A percentile compares a stretch with the other conserved stretches of the same genome.
These are phyloP conservation scores for Albizia julibrissin DNA, from an alignment of 306 rosid genomes.

Conservation along the genomic window DNA sequence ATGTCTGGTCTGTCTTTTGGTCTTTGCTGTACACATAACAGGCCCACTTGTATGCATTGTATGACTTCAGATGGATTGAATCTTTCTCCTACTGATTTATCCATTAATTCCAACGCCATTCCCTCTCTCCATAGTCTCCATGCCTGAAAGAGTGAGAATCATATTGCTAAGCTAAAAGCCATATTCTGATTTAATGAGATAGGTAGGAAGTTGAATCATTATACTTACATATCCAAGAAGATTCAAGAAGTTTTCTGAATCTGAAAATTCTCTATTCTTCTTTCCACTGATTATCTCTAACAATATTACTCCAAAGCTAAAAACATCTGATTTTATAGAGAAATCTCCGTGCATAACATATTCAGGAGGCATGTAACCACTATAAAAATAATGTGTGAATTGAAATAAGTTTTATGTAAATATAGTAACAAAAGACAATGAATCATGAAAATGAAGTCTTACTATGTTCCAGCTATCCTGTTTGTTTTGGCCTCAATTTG, in stretches of 20 bases:
- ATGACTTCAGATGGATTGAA: constrained; percentile 12
- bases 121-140: constrained; percentile 31
- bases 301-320: constrained; percentile 22
- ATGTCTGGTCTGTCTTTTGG: constrained; percentile 27
- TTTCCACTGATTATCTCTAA: constrained; percentile 26
- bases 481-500: constrained; percentile 30
- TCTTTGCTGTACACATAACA: constrained; percentile 15
- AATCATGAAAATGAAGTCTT: background rate
- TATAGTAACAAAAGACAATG: background rate
- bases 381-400: background rate
- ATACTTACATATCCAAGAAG: constrained; percentile 21
- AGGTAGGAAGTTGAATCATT: background rate
- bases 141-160: background rate
- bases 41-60: constrained; percentile 22
- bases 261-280: constrained; percentile 4
- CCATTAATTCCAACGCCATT: constrained; percentile 9
- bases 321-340: constrained; percentile 20
- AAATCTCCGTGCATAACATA: background rate
- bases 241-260: background rate
- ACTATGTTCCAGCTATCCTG: constrained; percentile 37
- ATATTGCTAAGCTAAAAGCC: background rate
- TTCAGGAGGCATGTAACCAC: constrained; percentile 34
- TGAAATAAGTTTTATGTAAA: background rate
- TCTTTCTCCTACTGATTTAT: background rate
- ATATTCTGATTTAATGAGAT: background rate